Conservation (phyloP, 2,329 filamentous ascomycete species). For the Orbilia blumenaviensis region DNA sequence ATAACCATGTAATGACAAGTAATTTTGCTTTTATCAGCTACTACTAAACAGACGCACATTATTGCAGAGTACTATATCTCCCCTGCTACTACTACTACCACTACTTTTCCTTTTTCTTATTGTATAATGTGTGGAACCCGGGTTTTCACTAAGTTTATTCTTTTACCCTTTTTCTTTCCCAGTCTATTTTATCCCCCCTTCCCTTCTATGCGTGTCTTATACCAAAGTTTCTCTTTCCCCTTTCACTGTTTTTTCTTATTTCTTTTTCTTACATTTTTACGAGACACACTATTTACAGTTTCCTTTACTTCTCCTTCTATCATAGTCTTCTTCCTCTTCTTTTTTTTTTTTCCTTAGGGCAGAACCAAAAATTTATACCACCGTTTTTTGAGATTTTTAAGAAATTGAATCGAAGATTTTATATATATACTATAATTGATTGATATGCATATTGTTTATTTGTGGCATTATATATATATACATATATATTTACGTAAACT, state of each 20-base stretch:
- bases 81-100: neutral
- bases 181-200: neutral
- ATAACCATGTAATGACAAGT: constrained; percentile 45
- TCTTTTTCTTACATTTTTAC: neutral
- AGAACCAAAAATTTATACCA: constrained; percentile 39
- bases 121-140: constrained; percentile 44
- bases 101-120: constrained; percentile 16
- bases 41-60: constrained; percentile 3
- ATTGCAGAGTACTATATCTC: constrained; percentile 3
- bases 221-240: neutral
- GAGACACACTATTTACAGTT: no score
- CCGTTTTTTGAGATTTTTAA: no score
- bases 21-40: constrained; percentile 12
- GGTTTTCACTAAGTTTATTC: constrained; percentile 1
- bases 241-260: neutral
- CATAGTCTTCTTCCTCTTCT: neutral
- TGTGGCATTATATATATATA: no score
- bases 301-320: no score
- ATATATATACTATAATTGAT: no score
- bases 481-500: no score
- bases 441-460: no score
- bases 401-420: no score
- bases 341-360: constrained; percentile 6
- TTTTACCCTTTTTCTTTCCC: neutral
- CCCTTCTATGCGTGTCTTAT: constrained; percentile 18